Conservation (phyloP, 139 green algal genomes). For the Chlorella ohadii region DNA sequence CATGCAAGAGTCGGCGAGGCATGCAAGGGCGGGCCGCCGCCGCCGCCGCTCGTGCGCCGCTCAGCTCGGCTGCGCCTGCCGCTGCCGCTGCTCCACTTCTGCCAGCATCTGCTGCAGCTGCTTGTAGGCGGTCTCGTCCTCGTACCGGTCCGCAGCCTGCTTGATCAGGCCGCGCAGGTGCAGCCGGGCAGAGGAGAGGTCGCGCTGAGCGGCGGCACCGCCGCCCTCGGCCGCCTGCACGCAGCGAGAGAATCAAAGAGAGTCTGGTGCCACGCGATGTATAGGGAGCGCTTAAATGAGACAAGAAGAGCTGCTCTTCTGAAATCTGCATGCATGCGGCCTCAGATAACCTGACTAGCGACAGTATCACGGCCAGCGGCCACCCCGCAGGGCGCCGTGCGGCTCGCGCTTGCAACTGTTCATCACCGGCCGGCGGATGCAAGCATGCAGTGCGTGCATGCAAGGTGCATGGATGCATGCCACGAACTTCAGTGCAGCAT, state of each 20-base stretch:
- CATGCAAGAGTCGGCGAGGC: neutral
- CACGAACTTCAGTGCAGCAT: neutral
- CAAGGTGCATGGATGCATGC: neutral
- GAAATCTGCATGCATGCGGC: neutral
- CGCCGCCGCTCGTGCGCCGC: neutral
- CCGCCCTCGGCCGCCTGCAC: conserved; percentile 17
- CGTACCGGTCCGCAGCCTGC: conserved; percentile 63
- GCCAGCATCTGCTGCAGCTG: conserved; percentile 31
- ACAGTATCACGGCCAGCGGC: neutral
- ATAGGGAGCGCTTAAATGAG: too few species aligned
- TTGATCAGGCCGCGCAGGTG: conserved; percentile 75
- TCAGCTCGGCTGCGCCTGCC: neutral
- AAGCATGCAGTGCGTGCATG: neutral
- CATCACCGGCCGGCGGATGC: neutral
- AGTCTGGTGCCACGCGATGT: too few species aligned
- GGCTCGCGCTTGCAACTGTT: conserved; percentile 25
- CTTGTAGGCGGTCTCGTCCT: conserved; percentile 32
- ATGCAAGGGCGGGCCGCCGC: neutral
- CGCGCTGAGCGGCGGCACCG: conserved; percentile 32
- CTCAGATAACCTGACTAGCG: conserved; percentile 39
- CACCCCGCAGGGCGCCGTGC: neutral
- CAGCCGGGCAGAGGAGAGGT: conserved; percentile 76
- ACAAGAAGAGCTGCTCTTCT: too few species aligned
- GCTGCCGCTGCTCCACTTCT: conserved; percentile 17
- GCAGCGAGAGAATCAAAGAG: neutral